phyloP scores from a whole-genome alignment of 352 stramenopile species.

The Phytopythium cucurbitacearum region DNA sequence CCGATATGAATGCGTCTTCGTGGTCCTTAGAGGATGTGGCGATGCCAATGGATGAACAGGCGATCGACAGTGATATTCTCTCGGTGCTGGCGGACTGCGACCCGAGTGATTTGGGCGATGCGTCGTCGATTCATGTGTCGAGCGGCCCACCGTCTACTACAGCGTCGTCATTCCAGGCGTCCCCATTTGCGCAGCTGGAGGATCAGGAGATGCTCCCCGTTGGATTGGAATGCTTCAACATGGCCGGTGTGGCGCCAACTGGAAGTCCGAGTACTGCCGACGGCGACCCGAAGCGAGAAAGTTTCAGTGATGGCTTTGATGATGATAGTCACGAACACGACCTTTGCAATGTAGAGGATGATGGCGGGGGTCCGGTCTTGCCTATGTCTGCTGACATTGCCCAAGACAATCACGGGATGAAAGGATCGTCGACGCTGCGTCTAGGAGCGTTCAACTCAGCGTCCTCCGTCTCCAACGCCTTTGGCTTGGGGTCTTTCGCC shows the following conservation, averaged over 20 bases:
- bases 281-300: neutral
- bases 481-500: neutral
- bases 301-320: slow-evolving; percentile 1
- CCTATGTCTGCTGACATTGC: neutral
- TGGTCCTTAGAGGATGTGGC: slow-evolving; percentile 15
- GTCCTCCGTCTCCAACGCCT: neutral
- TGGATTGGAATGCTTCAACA: slow-evolving; percentile 40
- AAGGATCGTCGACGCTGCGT: neutral
- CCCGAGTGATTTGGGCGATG: slow-evolving; percentile 26
- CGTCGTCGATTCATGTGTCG: slow-evolving; percentile 2
- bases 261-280: neutral
- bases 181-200: slow-evolving; percentile 18
- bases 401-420: neutral
- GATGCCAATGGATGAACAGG: slow-evolving; percentile 49
- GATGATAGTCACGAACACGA: slow-evolving; percentile 2
- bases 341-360: slow-evolving; percentile 4
- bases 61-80: slow-evolving; percentile 75
- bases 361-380: neutral
- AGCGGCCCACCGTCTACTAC: slow-evolving; percentile 1
- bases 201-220: slow-evolving; percentile 36
- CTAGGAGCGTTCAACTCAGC: neutral
- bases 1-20: slow-evolving; percentile 15
- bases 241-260: slow-evolving; percentile 15
- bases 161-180: slow-evolving; percentile 22
- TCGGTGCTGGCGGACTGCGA: slow-evolving; percentile 61